Base-by-base conservation (phyloP, 176 grass and related monocot species). In the Rhynchospora tenuis region DNA sequence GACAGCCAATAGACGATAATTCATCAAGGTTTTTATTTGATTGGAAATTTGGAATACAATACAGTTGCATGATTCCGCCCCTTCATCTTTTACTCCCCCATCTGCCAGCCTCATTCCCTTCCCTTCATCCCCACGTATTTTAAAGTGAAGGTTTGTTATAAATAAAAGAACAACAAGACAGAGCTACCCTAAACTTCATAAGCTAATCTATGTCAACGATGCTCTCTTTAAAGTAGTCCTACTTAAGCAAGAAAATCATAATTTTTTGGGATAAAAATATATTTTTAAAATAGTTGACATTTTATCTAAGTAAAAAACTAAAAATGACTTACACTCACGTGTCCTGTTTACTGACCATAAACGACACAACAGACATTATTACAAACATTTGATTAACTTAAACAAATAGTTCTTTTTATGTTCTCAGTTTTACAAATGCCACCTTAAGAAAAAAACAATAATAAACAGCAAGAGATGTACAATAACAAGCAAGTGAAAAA, bases 361-460 rank as follows among this genome's bases (percentile, higher is more conserved):
- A 77, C 48, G 50, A 24, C 14, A 55, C 8, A 55, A 22, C 47
- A 77, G 31, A 56, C 47, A 56, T 77, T 31, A 77, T 77, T 77
- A 77, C 73, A 77, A 56, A 56, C 22, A 77, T 52, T 77, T 33
- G 15, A 76, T 70, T 76, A 7, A 55, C 24, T 55, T 29, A 8
- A 27, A 76, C 42, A 17, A 31, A 52, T 31, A 33, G 2, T 76
- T 54, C 2, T 17, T 76, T 22, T 75, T 29, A 29, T 52, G 22
- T 76, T 76, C 55, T 77, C 12, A 17, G 23, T 77, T 76, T 75
- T 31, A 77, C 48, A 77, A 33, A 77, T 77, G 24, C 17, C 48
- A 54, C 26, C 47, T 50, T 19, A 77, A 28, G 29, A 9, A 77
- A 11, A 54, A 56, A 56, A n/a, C n/a, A 38, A 38, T 38, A 38